Conservation (phyloP, 331 rosid species). For the Phaseolus coccineus region DNA sequence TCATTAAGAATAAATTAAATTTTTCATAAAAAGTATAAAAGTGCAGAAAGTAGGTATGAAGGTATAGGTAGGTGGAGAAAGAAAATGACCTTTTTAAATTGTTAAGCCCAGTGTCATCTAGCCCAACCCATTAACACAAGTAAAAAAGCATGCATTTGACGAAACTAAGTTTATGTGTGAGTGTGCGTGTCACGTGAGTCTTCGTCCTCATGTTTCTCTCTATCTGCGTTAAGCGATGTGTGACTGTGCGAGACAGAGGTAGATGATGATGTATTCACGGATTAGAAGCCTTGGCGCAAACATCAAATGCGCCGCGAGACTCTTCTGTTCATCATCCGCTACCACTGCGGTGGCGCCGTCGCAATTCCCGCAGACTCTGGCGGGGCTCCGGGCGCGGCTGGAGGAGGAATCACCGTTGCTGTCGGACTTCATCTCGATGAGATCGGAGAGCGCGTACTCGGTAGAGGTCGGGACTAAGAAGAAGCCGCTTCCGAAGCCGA, state of each 20-base stretch:
- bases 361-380: slow-evolving; percentile 72
- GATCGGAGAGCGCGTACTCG: slow-evolving; percentile 66
- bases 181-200: neutral
- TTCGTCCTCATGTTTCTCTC: slow-evolving; percentile 41
- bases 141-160: neutral
- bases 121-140: neutral
- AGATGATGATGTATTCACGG: slow-evolving; percentile 53
- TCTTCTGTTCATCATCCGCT: slow-evolving; percentile 63
- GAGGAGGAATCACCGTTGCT: slow-evolving; percentile 70
- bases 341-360: slow-evolving; percentile 41
- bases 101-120: neutral
- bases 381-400: slow-evolving; percentile 81
- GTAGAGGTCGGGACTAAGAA: slow-evolving; percentile 97
- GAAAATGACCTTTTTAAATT: too few species aligned
- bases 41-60: too few species aligned
- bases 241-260: slow-evolving; percentile 25
- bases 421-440: slow-evolving; percentile 60
- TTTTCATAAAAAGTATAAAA: too few species aligned
- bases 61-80: too few species aligned
- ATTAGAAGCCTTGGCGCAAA: slow-evolving; percentile 47
- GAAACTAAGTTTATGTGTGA: neutral
- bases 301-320: slow-evolving; percentile 42
- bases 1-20: too few species aligned
- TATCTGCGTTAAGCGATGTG: slow-evolving; percentile 40
- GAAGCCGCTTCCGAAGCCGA: slow-evolving; percentile 95